Percentiles rank a stretch among this genome's conserved stretches.
phyloP scores from a whole-genome alignment of 2,329 filamentous ascomycete species.

The Aspergillus candidus region DNA sequence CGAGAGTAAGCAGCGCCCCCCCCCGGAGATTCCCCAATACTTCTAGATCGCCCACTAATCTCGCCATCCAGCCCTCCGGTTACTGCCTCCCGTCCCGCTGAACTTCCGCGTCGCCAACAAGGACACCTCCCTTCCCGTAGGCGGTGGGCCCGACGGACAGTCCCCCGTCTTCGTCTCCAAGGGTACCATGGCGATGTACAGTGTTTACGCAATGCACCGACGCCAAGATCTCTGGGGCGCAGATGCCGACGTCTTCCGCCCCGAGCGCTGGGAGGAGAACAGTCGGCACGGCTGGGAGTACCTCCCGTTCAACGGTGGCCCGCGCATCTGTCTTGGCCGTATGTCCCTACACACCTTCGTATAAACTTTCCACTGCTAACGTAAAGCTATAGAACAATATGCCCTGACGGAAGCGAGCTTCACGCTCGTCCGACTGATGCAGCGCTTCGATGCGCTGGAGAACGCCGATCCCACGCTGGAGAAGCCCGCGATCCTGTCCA shows the following conservation, averaged over 20 bases:
- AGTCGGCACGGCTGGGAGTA: conserved; percentile 32
- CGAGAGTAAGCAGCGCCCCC: conserved; percentile 22
- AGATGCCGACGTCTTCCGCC: conserved; percentile 43
- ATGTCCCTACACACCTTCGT: conserved; percentile 11
- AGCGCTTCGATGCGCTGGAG: conserved; percentile 32
- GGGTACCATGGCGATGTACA: conserved; percentile 60
- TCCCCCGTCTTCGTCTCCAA: conserved; percentile 61
- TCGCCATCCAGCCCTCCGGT: conserved; percentile 29
- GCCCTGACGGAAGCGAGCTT: conserved; percentile 39
- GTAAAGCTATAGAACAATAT: conserved; percentile 32
- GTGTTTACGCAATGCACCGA: conserved; percentile 66
- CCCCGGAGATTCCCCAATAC: background rate
- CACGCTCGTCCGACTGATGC: conserved; percentile 33
- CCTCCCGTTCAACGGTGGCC: conserved; percentile 35
- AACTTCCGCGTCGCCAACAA: conserved; percentile 39
- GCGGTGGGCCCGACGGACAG: conserved; percentile 56
- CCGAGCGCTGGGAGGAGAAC: conserved; percentile 46
- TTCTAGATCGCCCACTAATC: background rate
- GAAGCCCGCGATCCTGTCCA: conserved; percentile 26
- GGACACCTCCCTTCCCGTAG: conserved; percentile 39
- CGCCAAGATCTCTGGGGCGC: conserved; percentile 45
- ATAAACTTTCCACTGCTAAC: background rate
- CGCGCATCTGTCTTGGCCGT: conserved; percentile 38
- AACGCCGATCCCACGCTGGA: conserved; percentile 27
- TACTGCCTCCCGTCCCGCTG: conserved; percentile 42